Evolutionary conservation across 805 yeast genomes (phyloP).

Genomic region (Torulaspora quercuum): DNA sequence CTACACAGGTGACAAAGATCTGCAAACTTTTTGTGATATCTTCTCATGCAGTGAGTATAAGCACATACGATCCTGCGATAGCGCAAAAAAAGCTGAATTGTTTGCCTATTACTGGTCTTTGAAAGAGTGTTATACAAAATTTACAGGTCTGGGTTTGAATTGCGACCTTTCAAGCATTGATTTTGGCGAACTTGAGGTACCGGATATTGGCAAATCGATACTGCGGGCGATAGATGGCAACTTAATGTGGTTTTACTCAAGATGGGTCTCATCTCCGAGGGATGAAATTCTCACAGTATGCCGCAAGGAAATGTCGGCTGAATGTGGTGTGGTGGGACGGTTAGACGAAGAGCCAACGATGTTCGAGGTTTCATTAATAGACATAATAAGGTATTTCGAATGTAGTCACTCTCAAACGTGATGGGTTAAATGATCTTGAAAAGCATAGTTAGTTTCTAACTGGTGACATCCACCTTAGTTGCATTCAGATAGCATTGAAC

Average conservation of each 20-base stretch:
- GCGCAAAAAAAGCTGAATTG: constrained; percentile 26
- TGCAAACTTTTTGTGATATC: constrained; percentile 43
- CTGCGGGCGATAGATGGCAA: constrained; percentile 12
- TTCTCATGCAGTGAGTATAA: constrained; percentile 40
- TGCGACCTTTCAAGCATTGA: constrained; percentile 34
- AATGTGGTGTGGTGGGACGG: background rate
- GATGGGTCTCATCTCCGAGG: constrained; percentile 21
- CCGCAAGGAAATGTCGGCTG: constrained; percentile 2
- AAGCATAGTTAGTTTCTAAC: too few relatives aligned
- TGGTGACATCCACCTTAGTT: too few relatives aligned
- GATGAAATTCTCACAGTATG: constrained; percentile 22
- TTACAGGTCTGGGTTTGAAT: constrained; percentile 57
- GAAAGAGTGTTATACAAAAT: constrained; percentile 72
- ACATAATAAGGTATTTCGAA: constrained; percentile 2
- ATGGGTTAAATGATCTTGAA: too few relatives aligned
- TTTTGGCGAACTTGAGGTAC: constrained; percentile 23
- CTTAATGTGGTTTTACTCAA: constrained; percentile 21
- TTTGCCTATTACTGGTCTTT: constrained; percentile 72
- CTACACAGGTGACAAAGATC: constrained; percentile 24
- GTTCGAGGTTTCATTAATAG: constrained; percentile 3
- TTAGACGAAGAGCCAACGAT: constrained; percentile 3
- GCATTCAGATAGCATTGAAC: too few relatives aligned
- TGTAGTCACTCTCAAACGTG: too few relatives aligned
- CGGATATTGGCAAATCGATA: constrained; percentile 1
- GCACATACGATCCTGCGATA: constrained; percentile 29